Conservation (phyloP, 768 basidiomycete genomes). For the Panaeolus cyanescens region DNA sequence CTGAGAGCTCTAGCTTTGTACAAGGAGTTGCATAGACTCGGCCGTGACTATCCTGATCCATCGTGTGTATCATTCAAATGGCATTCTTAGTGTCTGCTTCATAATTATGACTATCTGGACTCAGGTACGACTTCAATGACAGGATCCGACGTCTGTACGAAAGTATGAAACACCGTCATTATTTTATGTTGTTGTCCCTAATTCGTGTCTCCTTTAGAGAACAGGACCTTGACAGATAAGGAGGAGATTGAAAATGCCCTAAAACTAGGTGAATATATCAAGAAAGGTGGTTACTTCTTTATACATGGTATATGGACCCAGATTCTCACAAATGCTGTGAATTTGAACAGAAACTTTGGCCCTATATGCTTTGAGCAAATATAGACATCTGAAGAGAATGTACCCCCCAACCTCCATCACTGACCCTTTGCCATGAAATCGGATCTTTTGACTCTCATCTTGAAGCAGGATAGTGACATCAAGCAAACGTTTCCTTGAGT, state of each 20-base stretch:
- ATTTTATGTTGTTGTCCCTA: constrained; percentile 1
- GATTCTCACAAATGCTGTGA: constrained; percentile 1
- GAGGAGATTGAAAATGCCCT: constrained; percentile 78
- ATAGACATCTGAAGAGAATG: constrained; percentile 75
- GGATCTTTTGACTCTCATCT: not conserved
- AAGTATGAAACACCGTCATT: constrained; percentile 45
- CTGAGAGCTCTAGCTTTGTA: constrained; percentile 72
- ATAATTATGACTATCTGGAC: constrained; percentile 3
- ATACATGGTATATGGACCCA: not conserved
- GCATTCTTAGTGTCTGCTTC: not conserved
- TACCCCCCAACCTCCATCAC: constrained; percentile 46
- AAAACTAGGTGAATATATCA: constrained; percentile 80
- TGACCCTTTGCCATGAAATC: constrained; percentile 19
- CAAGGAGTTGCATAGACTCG: constrained; percentile 81
- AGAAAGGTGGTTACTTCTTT: constrained; percentile 62
- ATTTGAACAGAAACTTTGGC: constrained; percentile 71
- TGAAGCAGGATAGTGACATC: not conserved
- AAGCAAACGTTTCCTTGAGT: constrained; percentile 8
- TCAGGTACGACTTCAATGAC: constrained; percentile 77
- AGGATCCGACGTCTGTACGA: constrained; percentile 73
- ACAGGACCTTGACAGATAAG: constrained; percentile 61
- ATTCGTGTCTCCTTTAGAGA: constrained; percentile 46
- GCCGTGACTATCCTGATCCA: constrained; percentile 82
- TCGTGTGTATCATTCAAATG: constrained; percentile 49
- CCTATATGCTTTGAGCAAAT: constrained; percentile 80